Evolutionary conservation across 2,329 filamentous ascomycete species (phyloP), one percentile per base, ranked within the genome.

Genomic region (Diaporthe capsici): DNA sequence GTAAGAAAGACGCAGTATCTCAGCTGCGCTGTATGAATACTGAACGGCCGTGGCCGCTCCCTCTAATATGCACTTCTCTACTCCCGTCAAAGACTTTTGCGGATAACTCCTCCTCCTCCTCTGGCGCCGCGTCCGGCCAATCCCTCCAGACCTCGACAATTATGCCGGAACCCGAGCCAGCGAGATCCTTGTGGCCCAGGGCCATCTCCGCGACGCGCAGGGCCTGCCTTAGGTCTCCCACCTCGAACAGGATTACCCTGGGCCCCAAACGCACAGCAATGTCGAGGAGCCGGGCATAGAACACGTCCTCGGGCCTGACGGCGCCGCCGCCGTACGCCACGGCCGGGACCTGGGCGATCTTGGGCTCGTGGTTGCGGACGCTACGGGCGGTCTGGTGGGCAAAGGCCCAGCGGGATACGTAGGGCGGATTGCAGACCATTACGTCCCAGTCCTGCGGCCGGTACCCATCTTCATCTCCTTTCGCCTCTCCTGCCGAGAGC

Each of bases 381-480:
- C 94, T 96, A 37, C 92, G 90, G 1, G 89, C 87, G 1, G 93
- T 95, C 25, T 90, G 90, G 53, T 84, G 88, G 53, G 87, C 84
- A 80, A 94, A 95, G 10, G 90, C 90, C 53, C 82, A 78, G 0
- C 87, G 85, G 2, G 95, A 97, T 70, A 98, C 93, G 82, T 98
- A 98, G 0, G 97, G 97, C 22, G 97, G 97, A 81, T 99, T 99
- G 1, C 94, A 94, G 49, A 97, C 90, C 1, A 99, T 84, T 5
- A 98, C 85, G 77, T 97, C 92, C 80, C 82, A 89, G 72, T 39
- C 20, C 25, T 22, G 12, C 39, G 4, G 34, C 61, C 25, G 28
- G 34, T 20, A 34, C 68, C 17, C 17, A 12, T 42, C 70, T 12
- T 75, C 57, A 5, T 60, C 2, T 85, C 22, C 39, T 10, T 25